phyloP scores from a whole-genome alignment of 2,329 filamentous ascomycete species.

The Penicillium palitans region DNA sequence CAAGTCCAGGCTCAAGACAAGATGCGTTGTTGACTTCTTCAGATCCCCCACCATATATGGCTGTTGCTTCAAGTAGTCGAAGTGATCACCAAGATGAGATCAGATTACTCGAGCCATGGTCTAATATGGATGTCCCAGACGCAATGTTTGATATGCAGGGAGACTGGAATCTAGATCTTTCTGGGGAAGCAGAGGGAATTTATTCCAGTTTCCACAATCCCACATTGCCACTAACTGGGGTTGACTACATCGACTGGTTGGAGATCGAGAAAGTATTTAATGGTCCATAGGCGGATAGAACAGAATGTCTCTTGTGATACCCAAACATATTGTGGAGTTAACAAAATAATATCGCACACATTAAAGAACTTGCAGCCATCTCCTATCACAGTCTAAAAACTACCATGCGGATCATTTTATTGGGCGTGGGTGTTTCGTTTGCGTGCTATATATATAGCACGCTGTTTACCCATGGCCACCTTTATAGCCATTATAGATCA shows the following conservation, averaged over 20 bases:
- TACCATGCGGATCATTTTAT: neutral
- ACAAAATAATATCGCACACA: neutral
- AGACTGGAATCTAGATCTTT: slow-evolving; percentile 20
- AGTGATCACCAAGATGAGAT: slow-evolving; percentile 8
- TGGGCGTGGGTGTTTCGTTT: neutral
- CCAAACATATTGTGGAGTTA: neutral
- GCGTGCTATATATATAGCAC: neutral
- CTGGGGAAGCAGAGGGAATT: slow-evolving; percentile 23
- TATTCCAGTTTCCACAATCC: slow-evolving; percentile 26
- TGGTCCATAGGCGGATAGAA: slow-evolving; percentile 4
- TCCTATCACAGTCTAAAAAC: neutral
- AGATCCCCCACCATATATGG: neutral
- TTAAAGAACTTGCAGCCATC: neutral
- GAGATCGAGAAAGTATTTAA: slow-evolving; percentile 26
- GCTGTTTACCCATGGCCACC: neutral
- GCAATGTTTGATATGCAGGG: slow-evolving; percentile 18
- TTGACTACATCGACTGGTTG: slow-evolving; percentile 26
- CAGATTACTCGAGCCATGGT: slow-evolving; percentile 17
- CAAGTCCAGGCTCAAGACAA: neutral
- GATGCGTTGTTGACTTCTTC: neutral
- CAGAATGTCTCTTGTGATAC: neutral
- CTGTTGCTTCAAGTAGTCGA: neutral
- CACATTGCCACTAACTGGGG: slow-evolving; percentile 21
- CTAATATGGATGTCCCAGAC: slow-evolving; percentile 3
- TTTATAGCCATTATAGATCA: neutral